Percentiles rank a stretch among this genome's conserved stretches.
These are phyloP conservation scores for Coemansia sp. DNA, from an alignment of 192 early-diverging fungal genomes.

Conservation along the genomic window DNA sequence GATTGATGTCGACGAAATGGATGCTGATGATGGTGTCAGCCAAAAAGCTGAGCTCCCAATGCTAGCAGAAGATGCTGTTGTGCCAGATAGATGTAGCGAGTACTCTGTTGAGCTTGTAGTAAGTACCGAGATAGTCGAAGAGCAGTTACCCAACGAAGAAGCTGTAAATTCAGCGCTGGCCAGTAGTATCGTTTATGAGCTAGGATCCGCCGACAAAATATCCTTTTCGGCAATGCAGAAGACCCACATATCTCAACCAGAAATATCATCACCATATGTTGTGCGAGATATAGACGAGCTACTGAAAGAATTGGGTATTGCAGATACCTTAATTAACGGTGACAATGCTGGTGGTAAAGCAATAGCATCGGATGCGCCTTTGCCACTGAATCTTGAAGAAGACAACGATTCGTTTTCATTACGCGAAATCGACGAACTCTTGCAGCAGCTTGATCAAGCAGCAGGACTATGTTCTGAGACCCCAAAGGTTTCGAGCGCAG, in stretches of 20 bases:
- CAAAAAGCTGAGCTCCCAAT: not conserved
- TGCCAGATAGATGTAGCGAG: not conserved
- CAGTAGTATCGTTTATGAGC: too few species aligned
- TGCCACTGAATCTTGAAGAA: not conserved
- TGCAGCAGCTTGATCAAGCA: slow-evolving; percentile 28
- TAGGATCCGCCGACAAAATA: too few species aligned
- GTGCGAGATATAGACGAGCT: slow-evolving; percentile 40
- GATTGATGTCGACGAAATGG: slow-evolving; percentile 12
- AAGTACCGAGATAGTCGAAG: not conserved
- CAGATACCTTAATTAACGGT: slow-evolving; percentile 15
- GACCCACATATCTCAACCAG: too few species aligned
- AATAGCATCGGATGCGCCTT: not conserved
- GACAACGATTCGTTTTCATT: slow-evolving; percentile 30
- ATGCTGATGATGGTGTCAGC: slow-evolving; percentile 3
- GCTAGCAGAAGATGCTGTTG: too few species aligned
- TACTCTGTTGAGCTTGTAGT: not conserved
- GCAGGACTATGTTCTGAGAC: too few species aligned
- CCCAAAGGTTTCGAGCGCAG: too few species aligned
- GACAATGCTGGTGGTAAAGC: not conserved
- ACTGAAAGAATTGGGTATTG: slow-evolving; percentile 23
- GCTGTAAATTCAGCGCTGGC: too few species aligned
- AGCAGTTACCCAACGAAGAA: too few species aligned
- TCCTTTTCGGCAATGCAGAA: too few species aligned
- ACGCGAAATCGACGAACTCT: slow-evolving; percentile 34
- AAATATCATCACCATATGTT: slow-evolving; percentile 21